phyloP scores from a whole-genome alignment of 2,329 filamentous ascomycete species.

The Cryphonectria nitschkei region DNA sequence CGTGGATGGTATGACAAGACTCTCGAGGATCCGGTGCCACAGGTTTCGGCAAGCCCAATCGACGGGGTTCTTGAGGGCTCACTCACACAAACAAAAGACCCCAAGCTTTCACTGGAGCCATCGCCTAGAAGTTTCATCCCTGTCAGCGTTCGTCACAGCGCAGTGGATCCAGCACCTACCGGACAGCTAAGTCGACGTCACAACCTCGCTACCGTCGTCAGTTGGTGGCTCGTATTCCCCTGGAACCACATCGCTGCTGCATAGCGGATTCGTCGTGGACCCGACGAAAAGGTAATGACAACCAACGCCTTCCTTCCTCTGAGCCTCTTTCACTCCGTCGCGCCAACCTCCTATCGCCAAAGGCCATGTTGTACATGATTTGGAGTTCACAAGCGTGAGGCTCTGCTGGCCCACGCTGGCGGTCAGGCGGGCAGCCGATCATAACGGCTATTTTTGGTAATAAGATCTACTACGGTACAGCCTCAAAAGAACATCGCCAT shows the following conservation, averaged over 20 bases:
- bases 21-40: background rate
- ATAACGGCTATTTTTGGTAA: constrained; percentile 18
- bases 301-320: background rate
- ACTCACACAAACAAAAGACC: background rate
- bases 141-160: background rate
- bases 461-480: constrained; percentile 13
- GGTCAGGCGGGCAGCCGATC: background rate
- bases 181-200: background rate
- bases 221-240: background rate
- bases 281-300: background rate
- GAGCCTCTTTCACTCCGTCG: background rate
- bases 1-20: constrained; percentile 1
- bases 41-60: background rate
- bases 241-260: background rate
- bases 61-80: background rate
- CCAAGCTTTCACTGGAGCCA: background rate
- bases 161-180: background rate
- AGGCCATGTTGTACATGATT: background rate
- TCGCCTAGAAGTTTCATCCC: background rate
- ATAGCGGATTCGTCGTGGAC: background rate
- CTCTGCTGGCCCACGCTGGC: constrained; percentile 13
- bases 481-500: background rate
- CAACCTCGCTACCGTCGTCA: background rate
- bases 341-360: background rate
- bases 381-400: constrained; percentile 4